Evolutionary conservation across 495 filamentous ascomycete species (phyloP).

Genomic region (Penicillium steckii): DNA sequence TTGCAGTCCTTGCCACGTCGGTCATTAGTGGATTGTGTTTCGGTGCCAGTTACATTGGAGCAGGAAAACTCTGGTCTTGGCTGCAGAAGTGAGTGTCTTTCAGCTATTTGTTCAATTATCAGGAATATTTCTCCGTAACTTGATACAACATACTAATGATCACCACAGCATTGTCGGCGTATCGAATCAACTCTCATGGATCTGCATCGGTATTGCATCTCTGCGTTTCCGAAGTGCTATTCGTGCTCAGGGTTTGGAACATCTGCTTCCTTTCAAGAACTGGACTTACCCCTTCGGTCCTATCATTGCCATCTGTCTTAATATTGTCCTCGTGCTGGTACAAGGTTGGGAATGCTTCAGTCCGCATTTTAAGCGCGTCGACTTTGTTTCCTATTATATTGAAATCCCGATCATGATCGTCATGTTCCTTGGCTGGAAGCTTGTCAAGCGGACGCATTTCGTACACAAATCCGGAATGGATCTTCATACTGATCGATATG

Average conservation of each 20-base stretch:
- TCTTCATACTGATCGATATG: conserved; percentile 52
- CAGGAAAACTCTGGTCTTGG: conserved; percentile 58
- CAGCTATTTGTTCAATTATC: neutral
- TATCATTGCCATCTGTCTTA: conserved; percentile 49
- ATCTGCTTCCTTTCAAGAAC: conserved; percentile 60
- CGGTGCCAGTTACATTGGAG: conserved; percentile 60
- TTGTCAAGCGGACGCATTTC: conserved; percentile 43
- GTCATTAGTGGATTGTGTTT: conserved; percentile 58
- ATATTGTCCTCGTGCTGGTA: conserved; percentile 55
- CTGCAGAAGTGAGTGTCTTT: conserved; percentile 47
- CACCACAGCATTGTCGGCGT: conserved; percentile 51
- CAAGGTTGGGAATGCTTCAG: conserved; percentile 62
- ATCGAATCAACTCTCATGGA: conserved; percentile 63
- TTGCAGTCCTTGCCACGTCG: conserved; percentile 55
- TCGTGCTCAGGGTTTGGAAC: conserved; percentile 50
- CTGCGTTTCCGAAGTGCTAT: conserved; percentile 58
- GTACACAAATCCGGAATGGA: conserved; percentile 46
- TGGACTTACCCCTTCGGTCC: conserved; percentile 61
- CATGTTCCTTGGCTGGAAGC: conserved; percentile 53
- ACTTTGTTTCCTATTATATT: conserved; percentile 53
- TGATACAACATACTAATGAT: conserved; percentile 23
- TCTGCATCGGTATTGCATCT: conserved; percentile 56
- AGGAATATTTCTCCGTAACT: too few relatives aligned
- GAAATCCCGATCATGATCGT: conserved; percentile 50
- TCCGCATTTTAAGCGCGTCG: conserved; percentile 46